Evolutionary conservation across 2,329 filamentous ascomycete genomes (phyloP), one percentile per base, ranked within the genome.

Genomic region (Xylariaceae sp.): DNA sequence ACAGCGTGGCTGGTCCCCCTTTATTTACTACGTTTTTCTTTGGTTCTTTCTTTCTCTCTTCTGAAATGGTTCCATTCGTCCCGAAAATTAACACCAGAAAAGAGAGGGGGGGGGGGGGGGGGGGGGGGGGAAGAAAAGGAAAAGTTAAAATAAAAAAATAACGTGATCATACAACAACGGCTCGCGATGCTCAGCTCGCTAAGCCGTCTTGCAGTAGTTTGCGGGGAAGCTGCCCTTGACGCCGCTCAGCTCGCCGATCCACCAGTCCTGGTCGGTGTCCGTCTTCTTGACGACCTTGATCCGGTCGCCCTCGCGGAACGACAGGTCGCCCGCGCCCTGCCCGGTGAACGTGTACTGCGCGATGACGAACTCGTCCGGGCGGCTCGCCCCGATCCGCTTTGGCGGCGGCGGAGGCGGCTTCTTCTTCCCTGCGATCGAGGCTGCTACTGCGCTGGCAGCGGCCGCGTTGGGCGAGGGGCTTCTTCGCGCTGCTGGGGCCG

Each of bases 221-320:
- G 91, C 91, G 1, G 91, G 91, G 70, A 96, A 96, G 63, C 79
- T 86, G 2, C 91, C 91, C 68, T 80, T 82, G 21, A 78, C 71
- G 0, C 90, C 90, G 41, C 79, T 78, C 14, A 93, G 61, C 72
- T 95, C 90, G 12, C 91, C 91, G 59, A 90, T 84, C 91, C 91
- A 96, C 90, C 91, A 96, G 70, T 95, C 91, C 73, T 95, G 89
- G 20, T 85, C 88, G 59, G 87, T 91, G 6, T 85, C 82, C 2
- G 91, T 95, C 76, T 89, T 91, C 76, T 90, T 90, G 29, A 92
- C 69, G 2, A 96, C 87, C 44, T 81, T 84, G 64, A 96, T 96
- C 48, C 82, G 79, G 67, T 95, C 91, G 1, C 90, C 91, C 71
- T 93, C 89, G 26, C 79, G 79, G 69, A 96, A 96, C 2, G 81